Percentiles rank a stretch among this genome's conserved stretches.
These are phyloP conservation scores for Dothistroma pini DNA, from an alignment of 2,329 filamentous ascomycete genomes.

Conservation along the genomic window DNA sequence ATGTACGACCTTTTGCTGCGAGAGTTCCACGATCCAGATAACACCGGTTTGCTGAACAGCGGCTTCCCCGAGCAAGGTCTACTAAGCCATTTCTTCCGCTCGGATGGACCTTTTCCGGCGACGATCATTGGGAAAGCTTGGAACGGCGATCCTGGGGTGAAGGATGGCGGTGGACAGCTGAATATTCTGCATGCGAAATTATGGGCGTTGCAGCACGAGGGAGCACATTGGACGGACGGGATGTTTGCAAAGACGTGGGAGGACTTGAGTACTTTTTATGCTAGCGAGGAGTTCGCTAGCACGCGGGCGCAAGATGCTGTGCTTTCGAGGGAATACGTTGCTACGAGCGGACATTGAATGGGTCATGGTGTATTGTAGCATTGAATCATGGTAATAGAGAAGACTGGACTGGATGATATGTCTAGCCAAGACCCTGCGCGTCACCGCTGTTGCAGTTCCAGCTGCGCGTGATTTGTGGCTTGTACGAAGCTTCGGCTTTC, in stretches of 20 bases:
- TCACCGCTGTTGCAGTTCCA: background rate
- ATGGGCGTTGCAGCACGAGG: slow-evolving; percentile 20
- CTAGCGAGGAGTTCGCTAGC: slow-evolving; percentile 6
- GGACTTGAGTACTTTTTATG: slow-evolving; percentile 7
- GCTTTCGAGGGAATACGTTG: background rate
- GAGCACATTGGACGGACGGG: slow-evolving; percentile 2
- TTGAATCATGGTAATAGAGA: background rate
- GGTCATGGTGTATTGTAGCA: background rate
- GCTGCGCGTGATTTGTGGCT: background rate
- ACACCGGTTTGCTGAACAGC: slow-evolving; percentile 32
- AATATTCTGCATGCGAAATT: slow-evolving; percentile 38
- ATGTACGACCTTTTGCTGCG: slow-evolving; percentile 34
- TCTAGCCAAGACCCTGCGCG: background rate
- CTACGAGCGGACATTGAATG: background rate
- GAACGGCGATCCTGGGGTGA: slow-evolving; percentile 29
- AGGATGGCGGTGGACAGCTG: slow-evolving; percentile 26
- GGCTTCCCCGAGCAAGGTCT: slow-evolving; percentile 36
- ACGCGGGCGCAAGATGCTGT: slow-evolving; percentile 2
- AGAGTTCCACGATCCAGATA: slow-evolving; percentile 28
- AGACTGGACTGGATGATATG: background rate
- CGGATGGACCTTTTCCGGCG: slow-evolving; percentile 31
- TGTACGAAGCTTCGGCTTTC: background rate
- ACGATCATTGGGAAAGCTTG: slow-evolving; percentile 28
- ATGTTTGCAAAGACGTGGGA: slow-evolving; percentile 9
- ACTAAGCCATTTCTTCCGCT: slow-evolving; percentile 34